A percentile compares a stretch with the other conserved stretches of the same genome.
phyloP scores from a whole-genome alignment of 805 yeast genomes.

The Candida stauntonica region DNA sequence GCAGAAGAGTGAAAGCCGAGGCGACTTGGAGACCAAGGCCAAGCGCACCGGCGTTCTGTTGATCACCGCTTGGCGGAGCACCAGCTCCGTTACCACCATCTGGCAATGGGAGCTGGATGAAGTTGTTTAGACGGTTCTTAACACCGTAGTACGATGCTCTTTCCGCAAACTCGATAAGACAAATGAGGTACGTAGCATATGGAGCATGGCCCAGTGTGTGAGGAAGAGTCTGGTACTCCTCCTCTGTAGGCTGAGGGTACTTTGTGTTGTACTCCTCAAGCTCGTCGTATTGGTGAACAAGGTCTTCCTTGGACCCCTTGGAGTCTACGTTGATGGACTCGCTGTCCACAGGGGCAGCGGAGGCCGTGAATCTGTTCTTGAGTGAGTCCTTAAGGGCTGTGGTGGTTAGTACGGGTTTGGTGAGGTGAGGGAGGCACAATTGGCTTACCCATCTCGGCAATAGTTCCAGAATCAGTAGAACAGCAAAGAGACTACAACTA shows the following conservation, averaged over 20 bases:
- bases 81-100: conserved; percentile 35
- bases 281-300: conserved; percentile 5
- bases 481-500: too few relatives aligned
- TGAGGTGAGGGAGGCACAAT: too few relatives aligned
- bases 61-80: conserved; percentile 22
- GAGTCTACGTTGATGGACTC: conserved; percentile 1
- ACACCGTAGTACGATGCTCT: conserved; percentile 79
- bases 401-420: not conserved
- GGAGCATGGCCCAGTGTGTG: conserved; percentile 45
- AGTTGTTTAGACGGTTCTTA: conserved; percentile 72
- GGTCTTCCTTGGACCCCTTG: not conserved
- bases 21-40: conserved; percentile 59
- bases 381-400: conserved; percentile 1
- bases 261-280: conserved; percentile 13
- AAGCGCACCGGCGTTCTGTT: conserved; percentile 46
- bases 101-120: conserved; percentile 55
- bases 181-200: conserved; percentile 46
- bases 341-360: not conserved
- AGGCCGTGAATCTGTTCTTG: conserved; percentile 2
- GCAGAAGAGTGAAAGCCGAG: conserved; percentile 65
- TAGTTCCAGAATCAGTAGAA: too few relatives aligned
- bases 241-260: conserved; percentile 41
- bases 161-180: conserved; percentile 73
- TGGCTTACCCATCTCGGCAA: too few relatives aligned
- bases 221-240: conserved; percentile 33